Evolutionary conservation across 805 yeast species (phyloP).

Genomic region (Saturnispora dispora): DNA sequence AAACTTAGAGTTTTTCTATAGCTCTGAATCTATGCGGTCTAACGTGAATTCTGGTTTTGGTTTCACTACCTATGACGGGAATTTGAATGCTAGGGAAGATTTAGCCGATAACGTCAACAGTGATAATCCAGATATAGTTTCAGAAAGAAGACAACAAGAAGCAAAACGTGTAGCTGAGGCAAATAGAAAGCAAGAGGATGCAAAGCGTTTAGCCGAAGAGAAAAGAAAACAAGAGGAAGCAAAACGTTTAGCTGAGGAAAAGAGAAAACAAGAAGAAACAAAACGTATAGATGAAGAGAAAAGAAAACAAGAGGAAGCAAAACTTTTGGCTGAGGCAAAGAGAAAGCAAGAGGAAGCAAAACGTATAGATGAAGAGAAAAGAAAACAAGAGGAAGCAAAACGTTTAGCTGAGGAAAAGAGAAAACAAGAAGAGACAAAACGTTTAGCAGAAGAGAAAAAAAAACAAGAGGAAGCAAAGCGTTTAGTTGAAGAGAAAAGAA

Average conservation of each 20-base stretch:
- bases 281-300: neutral
- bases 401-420: neutral
- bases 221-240: neutral
- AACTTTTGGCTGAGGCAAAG: neutral
- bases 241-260: neutral
- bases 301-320: neutral
- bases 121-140: too few relatives aligned
- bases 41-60: neutral
- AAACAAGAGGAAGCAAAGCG: neutral
- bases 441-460: neutral
- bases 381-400: neutral
- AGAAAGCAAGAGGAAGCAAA: neutral
- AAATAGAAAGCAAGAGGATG: neutral
- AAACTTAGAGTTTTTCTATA: neutral
- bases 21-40: neutral
- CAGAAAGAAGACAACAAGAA: neutral
- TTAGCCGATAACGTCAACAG: neutral
- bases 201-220: neutral
- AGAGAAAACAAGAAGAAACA: neutral
- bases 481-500: neutral
- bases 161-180: neutral
- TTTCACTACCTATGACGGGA: neutral
- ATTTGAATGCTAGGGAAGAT: neutral
- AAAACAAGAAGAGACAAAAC: neutral
- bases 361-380: neutral